phyloP scores from a whole-genome alignment of 2,329 filamentous ascomycete species.

The Cladosporium sp. region DNA sequence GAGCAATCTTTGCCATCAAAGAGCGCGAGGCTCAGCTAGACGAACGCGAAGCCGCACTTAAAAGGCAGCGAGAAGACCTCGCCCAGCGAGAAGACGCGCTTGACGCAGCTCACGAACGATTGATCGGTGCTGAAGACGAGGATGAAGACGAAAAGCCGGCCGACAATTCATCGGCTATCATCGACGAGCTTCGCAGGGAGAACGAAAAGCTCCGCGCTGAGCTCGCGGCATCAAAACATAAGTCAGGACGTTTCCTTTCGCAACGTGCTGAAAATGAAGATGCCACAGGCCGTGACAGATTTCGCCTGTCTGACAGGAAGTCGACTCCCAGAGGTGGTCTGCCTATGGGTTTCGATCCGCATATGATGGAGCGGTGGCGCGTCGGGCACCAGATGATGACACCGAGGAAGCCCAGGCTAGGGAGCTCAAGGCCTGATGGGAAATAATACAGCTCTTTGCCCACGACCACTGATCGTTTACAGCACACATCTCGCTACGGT shows the following conservation, averaged over 20 bases:
- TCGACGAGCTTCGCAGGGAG: constrained; percentile 8
- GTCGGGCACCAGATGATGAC: constrained; percentile 13
- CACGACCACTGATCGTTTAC: no score
- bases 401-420: constrained; percentile 1
- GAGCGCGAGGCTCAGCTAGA: constrained; percentile 10
- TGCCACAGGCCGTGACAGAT: neutral
- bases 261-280: constrained; percentile 3
- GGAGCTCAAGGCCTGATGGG: neutral
- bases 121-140: constrained; percentile 4
- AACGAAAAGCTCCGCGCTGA: neutral
- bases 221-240: constrained; percentile 8
- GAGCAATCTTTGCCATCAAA: neutral
- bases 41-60: constrained; percentile 9
- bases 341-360: constrained; percentile 10
- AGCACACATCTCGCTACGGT: no score
- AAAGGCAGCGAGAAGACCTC: neutral
- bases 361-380: constrained; percentile 13
- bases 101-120: constrained; percentile 5
- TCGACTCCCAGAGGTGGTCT: neutral
- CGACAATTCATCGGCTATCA: neutral
- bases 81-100: constrained; percentile 1
- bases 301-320: constrained; percentile 10
- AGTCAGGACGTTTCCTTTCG: constrained; percentile 6
- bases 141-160: constrained; percentile 1
- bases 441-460: neutral